Evolutionary conservation across 2,329 filamentous ascomycete species (phyloP).

Genomic region (Hymenoscyphus fructigenus): DNA sequence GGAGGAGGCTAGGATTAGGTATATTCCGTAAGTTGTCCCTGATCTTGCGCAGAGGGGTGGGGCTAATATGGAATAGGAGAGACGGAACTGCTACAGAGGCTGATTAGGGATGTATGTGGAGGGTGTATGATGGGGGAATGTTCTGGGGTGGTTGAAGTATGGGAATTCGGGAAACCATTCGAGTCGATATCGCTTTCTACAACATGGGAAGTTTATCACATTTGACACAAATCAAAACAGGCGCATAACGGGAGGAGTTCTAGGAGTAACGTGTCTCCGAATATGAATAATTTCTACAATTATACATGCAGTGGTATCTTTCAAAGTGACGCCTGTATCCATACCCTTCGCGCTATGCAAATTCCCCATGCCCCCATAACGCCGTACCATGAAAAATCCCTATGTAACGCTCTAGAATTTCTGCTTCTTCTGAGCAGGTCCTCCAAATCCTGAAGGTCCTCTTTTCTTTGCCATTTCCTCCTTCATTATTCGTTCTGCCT

Average conservation of each 20-base stretch:
- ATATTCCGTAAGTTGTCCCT: conserved; percentile 58
- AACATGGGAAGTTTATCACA: not conserved
- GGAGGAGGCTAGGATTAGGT: conserved; percentile 62
- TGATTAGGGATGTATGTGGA: conserved; percentile 24
- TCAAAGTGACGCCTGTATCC: conserved; percentile 8
- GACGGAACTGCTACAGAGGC: conserved; percentile 51
- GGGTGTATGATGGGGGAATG: not conserved
- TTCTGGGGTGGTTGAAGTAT: not conserved
- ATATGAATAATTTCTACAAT: not conserved
- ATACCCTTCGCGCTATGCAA: conserved; percentile 22
- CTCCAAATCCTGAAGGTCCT: conserved; percentile 46
- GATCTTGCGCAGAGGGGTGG: not conserved
- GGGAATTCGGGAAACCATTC: not conserved
- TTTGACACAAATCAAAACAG: not conserved
- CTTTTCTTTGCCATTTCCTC: conserved; percentile 69
- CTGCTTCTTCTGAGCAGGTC: conserved; percentile 56
- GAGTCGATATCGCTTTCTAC: not conserved
- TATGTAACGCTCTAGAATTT: conserved; percentile 35
- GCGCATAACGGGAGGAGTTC: not conserved
- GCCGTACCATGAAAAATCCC: not conserved
- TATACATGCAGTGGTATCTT: conserved; percentile 29
- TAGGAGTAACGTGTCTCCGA: not conserved
- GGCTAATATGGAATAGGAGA: conserved; percentile 42
- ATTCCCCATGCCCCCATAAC: conserved; percentile 7
- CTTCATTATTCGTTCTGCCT: conserved; percentile 86